These are phyloP conservation scores for Monosporascus sp. DNA, from an alignment of 2,329 filamentous ascomycete species.

Conservation along the genomic window DNA sequence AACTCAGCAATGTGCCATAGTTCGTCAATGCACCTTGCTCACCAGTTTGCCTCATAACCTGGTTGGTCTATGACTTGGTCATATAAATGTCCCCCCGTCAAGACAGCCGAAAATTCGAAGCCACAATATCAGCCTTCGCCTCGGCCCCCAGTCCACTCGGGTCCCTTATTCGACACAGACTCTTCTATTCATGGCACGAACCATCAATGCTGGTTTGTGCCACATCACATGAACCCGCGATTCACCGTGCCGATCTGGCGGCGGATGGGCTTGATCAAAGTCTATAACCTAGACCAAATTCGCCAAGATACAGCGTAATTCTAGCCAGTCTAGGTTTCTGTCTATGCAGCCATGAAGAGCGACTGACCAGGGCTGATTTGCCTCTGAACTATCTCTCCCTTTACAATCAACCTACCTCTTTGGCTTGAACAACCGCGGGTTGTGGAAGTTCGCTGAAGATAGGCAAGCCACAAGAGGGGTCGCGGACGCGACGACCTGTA, in stretches of 20 bases:
- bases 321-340: constrained; percentile 7
- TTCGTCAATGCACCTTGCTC: too few species aligned
- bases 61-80: too few species aligned
- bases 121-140: too few species aligned
- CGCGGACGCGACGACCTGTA: constrained; percentile 5
- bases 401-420: constrained; percentile 11
- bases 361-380: constrained; percentile 10
- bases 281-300: constrained; percentile 18
- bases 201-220: constrained; percentile 15
- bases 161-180: too few species aligned
- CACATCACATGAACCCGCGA: constrained; percentile 19
- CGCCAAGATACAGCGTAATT: constrained; percentile 8
- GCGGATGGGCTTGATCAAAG: constrained; percentile 10
- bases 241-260: constrained; percentile 18
- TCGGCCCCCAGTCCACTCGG: too few species aligned
- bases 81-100: too few species aligned
- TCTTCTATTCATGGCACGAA: too few species aligned
- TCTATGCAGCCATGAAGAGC: constrained; percentile 4
- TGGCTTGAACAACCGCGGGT: constrained; percentile 11
- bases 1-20: too few species aligned
- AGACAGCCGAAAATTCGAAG: too few species aligned
- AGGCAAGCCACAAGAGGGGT: constrained; percentile 9
- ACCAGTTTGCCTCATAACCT: too few species aligned
- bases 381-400: constrained; percentile 1
- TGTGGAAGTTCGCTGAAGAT: constrained; percentile 9